These are phyloP conservation scores for Coemansia sp. DNA, from an alignment of 192 early-diverging fungal species.

Conservation along the genomic window DNA sequence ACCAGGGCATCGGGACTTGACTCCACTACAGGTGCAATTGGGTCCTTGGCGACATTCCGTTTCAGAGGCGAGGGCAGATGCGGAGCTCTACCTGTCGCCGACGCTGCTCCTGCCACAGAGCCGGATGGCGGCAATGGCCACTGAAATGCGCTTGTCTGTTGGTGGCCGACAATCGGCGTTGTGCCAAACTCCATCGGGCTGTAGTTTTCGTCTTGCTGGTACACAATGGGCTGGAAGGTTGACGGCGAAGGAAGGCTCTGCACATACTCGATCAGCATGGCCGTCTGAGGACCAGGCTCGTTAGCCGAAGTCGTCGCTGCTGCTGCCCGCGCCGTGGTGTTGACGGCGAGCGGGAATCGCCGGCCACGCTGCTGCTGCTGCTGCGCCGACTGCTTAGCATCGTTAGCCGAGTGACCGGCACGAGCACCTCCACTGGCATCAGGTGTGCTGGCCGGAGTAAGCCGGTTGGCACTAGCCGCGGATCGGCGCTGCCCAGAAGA, in stretches of 20 bases:
- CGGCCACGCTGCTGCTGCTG: slow-evolving; percentile 18
- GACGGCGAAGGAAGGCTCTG: slow-evolving; percentile 76
- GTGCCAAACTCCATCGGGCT: slow-evolving; percentile 75
- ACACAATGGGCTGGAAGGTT: slow-evolving; percentile 73
- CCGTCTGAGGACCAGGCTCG: slow-evolving; percentile 68
- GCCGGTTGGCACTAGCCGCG: slow-evolving; percentile 10
- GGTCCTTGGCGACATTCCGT: slow-evolving; percentile 24
- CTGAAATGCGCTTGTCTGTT: slow-evolving; percentile 59
- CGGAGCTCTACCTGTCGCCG: slow-evolving; percentile 14
- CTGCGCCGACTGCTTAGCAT: not conserved
- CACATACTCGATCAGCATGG: slow-evolving; percentile 56
- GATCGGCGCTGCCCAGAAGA: slow-evolving; percentile 12
- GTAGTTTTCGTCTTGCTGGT: slow-evolving; percentile 67
- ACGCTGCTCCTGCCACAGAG: not conserved
- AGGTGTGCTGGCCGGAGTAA: slow-evolving; percentile 16
- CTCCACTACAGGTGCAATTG: not conserved
- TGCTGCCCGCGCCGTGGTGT: slow-evolving; percentile 33
- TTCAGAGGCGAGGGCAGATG: slow-evolving; percentile 53
- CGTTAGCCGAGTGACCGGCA: slow-evolving; percentile 1
- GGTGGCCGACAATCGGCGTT: slow-evolving; percentile 68
- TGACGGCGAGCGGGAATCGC: slow-evolving; percentile 47
- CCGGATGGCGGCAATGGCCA: slow-evolving; percentile 59
- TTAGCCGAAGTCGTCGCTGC: slow-evolving; percentile 2
- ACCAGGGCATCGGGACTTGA: not conserved
- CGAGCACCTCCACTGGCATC: slow-evolving; percentile 9